A percentile compares a stretch with the other conserved stretches of the same genome.
Conservation (phyloP, 2,329 filamentous ascomycete genomes). For the Zasmidium cellare region DNA sequence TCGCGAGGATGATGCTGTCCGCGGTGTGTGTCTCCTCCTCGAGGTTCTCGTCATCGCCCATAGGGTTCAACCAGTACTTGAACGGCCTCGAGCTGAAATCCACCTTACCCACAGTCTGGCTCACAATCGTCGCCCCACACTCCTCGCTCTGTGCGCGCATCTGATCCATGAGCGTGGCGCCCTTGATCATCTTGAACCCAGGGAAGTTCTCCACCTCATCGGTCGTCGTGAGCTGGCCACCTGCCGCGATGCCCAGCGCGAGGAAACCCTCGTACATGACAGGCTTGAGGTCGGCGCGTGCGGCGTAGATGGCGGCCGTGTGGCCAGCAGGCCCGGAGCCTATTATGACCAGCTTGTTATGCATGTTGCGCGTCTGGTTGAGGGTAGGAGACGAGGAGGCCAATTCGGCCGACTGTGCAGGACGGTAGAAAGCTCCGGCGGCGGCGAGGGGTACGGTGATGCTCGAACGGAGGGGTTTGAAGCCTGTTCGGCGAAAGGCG, state of each 20-base stretch:
- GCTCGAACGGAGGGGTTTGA: slow-evolving; percentile 68
- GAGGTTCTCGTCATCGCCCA: slow-evolving; percentile 76
- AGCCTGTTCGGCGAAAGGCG: slow-evolving; percentile 66
- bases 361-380: slow-evolving; percentile 65
- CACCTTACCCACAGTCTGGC: slow-evolving; percentile 86
- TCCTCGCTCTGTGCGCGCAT: slow-evolving; percentile 90
- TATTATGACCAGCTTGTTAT: slow-evolving; percentile 78
- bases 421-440: slow-evolving; percentile 64
- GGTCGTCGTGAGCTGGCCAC: slow-evolving; percentile 95
- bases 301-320: slow-evolving; percentile 94
- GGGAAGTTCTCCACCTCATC: slow-evolving; percentile 99
- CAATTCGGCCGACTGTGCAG: slow-evolving; percentile 35
- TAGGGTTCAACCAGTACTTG: slow-evolving; percentile 72
- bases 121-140: slow-evolving; percentile 90
- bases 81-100: slow-evolving; percentile 84
- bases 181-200: slow-evolving; percentile 89
- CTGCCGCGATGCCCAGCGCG: slow-evolving; percentile 92
- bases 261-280: slow-evolving; percentile 98
- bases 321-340: slow-evolving; percentile 95
- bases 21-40: slow-evolving; percentile 76
- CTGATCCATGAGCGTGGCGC: slow-evolving; percentile 86
- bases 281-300: slow-evolving; percentile 89
- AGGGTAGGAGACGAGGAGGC: slow-evolving; percentile 27
- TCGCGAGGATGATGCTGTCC: slow-evolving; percentile 90
- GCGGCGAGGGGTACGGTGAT: slow-evolving; percentile 71